Percentiles rank a stretch among this genome's conserved stretches.
These are phyloP conservation scores for Microascus cirrosus DNA, from an alignment of 2,329 filamentous ascomycete species.

Conservation along the genomic window DNA sequence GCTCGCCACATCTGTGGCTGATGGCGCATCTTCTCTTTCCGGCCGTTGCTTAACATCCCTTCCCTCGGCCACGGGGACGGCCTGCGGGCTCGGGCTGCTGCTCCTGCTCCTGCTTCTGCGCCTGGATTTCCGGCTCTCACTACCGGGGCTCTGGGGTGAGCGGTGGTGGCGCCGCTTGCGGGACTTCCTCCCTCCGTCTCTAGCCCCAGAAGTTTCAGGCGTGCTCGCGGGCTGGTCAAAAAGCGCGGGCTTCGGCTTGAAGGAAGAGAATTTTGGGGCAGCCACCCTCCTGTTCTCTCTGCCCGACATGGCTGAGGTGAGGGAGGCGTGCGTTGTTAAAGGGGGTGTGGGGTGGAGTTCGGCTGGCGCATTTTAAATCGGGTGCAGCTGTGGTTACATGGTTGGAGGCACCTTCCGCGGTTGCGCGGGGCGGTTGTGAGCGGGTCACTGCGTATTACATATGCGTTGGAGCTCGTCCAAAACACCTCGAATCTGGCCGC, in stretches of 20 bases:
- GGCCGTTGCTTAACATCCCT: not conserved
- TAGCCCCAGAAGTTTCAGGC: not conserved
- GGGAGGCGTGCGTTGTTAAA: not conserved
- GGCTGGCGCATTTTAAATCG: constrained; percentile 14
- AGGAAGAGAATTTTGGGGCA: constrained; percentile 66
- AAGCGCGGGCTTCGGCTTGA: constrained; percentile 28
- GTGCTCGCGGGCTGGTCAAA: not conserved
- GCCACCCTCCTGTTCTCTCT: constrained; percentile 13
- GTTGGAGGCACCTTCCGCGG: not conserved
- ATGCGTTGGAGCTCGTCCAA: too few relatives aligned
- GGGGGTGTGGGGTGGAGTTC: not conserved
- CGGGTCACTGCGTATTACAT: not conserved
- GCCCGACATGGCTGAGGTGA: constrained; percentile 13
- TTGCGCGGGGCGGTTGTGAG: not conserved
- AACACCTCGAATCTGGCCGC: too few relatives aligned
- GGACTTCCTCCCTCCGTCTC: not conserved
- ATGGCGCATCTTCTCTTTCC: not conserved
- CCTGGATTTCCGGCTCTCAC: not conserved
- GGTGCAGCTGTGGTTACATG: not conserved
- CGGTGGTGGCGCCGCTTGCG: constrained; percentile 2
- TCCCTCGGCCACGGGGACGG: not conserved
- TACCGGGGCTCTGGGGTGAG: not conserved
- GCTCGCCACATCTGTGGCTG: not conserved
- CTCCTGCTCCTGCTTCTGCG: not conserved
- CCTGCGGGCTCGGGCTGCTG: not conserved